Evolutionary conservation across 176 grass and related monocot genomes (phyloP).

Genomic region (Poa annua): DNA sequence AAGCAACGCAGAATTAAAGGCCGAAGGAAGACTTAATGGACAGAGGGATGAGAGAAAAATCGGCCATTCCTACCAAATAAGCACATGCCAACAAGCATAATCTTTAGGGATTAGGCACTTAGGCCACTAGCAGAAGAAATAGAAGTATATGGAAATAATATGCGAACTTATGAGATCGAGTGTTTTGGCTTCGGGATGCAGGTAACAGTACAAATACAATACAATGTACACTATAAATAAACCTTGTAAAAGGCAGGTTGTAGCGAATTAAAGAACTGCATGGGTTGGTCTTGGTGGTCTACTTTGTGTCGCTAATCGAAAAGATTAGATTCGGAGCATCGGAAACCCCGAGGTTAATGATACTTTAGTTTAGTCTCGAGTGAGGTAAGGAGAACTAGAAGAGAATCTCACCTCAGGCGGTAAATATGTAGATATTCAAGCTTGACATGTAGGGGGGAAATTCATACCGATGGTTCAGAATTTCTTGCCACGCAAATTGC

Average conservation of each 20-base stretch:
- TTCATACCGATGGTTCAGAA: background rate
- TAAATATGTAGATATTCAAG: background rate
- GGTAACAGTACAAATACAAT: background rate
- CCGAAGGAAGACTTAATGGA: background rate
- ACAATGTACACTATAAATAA: background rate
- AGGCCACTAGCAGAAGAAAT: background rate
- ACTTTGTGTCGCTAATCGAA: conserved; percentile 51
- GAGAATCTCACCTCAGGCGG: conserved; percentile 19
- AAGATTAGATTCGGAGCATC: conserved; percentile 57
- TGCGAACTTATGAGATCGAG: background rate
- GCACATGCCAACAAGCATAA: background rate
- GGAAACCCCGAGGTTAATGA: conserved; percentile 51
- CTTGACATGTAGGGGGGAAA: background rate
- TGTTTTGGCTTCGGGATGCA: background rate
- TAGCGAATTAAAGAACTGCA: conserved; percentile 52
- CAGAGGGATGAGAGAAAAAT: background rate
- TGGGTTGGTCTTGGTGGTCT: conserved; percentile 34
- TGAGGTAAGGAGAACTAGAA: conserved; percentile 45
- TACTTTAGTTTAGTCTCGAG: conserved; percentile 47
- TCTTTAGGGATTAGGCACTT: background rate
- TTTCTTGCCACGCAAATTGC: background rate
- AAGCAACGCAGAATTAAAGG: background rate
- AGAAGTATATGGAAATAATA: background rate
- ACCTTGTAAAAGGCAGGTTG: background rate
- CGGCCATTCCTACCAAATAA: background rate